A percentile compares a stretch with the other conserved stretches of the same genome.
phyloP scores from a whole-genome alignment of 768 basidiomycete species.

The Fibroporia radiculosa region DNA sequence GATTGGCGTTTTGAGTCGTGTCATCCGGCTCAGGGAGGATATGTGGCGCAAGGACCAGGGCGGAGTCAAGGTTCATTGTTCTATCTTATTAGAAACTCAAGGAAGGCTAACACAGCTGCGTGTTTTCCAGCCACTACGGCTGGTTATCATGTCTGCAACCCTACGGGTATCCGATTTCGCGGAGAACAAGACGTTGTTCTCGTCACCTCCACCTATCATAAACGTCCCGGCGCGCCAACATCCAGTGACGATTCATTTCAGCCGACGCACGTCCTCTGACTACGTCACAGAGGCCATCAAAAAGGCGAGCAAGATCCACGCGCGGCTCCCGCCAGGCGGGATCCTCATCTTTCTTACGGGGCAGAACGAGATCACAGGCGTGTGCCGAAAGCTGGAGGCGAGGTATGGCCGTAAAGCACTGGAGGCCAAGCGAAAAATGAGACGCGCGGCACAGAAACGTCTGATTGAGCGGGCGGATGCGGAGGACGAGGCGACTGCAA shows the following conservation, averaged over 20 bases:
- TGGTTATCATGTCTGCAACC: conserved; percentile 99
- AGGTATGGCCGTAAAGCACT: conserved; percentile 66
- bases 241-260: conserved; percentile 94
- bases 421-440: conserved; percentile 38
- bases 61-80: conserved; percentile 49
- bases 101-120: not conserved
- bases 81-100: not conserved
- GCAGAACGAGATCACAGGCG: conserved; percentile 86
- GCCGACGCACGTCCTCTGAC: conserved; percentile 74
- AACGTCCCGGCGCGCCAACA: conserved; percentile 86
- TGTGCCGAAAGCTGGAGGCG: conserved; percentile 75
- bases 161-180: conserved; percentile 90
- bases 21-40: conserved; percentile 81
- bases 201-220: conserved; percentile 83
- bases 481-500: conserved; percentile 5
- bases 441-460: conserved; percentile 7
- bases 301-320: conserved; percentile 89
- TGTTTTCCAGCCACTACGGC: conserved; percentile 60
- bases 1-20: conserved; percentile 93
- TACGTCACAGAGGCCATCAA: conserved; percentile 88
- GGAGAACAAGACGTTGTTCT: conserved; percentile 76
- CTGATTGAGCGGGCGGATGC: conserved; percentile 5
- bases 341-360: conserved; percentile 93
- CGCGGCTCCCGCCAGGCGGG: conserved; percentile 85
- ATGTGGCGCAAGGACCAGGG: conserved; percentile 79